Conservation (phyloP, 306 rosid genomes). For the Dicorynia guianensis region DNA sequence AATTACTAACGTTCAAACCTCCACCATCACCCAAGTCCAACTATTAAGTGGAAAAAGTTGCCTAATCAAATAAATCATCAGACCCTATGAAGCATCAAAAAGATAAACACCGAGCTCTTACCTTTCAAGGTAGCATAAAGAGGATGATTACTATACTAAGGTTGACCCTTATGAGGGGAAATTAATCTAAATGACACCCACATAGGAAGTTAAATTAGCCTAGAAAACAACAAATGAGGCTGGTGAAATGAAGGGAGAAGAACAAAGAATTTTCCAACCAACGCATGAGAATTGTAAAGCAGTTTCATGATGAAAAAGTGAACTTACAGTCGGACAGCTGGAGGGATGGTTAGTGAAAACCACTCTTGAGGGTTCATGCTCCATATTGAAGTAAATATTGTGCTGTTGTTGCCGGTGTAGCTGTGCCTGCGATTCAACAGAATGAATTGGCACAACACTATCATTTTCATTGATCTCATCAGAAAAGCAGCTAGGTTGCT, state of each 20-base stretch:
- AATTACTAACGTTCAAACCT: too few relatives aligned
- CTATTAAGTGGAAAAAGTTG: background rate
- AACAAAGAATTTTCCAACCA: background rate
- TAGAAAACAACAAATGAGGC: too few relatives aligned
- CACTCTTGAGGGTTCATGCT: background rate
- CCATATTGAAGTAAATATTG: slow-evolving; percentile 21
- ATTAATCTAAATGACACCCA: too few relatives aligned
- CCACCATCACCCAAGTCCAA: background rate
- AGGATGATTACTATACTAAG: background rate
- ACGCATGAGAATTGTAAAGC: background rate
- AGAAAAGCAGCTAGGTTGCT: slow-evolving; percentile 4
- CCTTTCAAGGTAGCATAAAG: background rate
- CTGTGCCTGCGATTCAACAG: background rate
- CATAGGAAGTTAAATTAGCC: too few relatives aligned
- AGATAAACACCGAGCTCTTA: background rate
- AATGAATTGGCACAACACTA: slow-evolving; percentile 27
- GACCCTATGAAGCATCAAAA: too few relatives aligned
- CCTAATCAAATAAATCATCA: too few relatives aligned
- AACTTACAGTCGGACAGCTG: background rate
- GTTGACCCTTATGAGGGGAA: background rate
- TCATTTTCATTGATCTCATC: slow-evolving; percentile 24
- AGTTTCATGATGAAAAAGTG: background rate
- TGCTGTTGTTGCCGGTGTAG: background rate
- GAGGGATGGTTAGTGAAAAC: background rate
- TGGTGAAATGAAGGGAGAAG: background rate